Percentiles rank a stretch among this genome's conserved stretches.
phyloP scores from a whole-genome alignment of 805 yeast genomes.

The Teunomyces gatunensis region DNA sequence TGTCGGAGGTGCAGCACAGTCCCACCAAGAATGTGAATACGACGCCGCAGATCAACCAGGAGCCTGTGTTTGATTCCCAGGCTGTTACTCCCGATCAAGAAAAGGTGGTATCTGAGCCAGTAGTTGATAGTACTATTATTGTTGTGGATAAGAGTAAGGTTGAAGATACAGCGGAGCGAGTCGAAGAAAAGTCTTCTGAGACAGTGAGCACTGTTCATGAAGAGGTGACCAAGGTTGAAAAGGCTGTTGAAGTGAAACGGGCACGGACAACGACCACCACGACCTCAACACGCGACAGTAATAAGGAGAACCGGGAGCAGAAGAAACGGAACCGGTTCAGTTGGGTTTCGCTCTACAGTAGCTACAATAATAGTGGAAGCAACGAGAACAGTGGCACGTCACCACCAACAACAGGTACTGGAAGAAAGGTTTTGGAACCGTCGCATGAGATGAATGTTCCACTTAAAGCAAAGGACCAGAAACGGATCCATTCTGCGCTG shows the following conservation, averaged over 20 bases:
- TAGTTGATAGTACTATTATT: neutral
- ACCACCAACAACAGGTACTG: too few relatives aligned
- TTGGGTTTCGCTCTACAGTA: conserved; percentile 41
- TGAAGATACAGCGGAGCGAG: conserved; percentile 5
- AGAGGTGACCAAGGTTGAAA: neutral
- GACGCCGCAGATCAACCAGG: conserved; percentile 33
- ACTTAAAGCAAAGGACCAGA: conserved; percentile 16
- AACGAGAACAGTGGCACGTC: conserved; percentile 5
- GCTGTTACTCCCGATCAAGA: conserved; percentile 6
- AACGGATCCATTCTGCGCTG: conserved; percentile 26
- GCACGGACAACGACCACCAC: neutral
- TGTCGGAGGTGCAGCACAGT: conserved; percentile 28
- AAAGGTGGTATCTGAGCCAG: neutral
- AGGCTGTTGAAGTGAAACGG: neutral
- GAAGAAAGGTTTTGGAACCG: conserved; percentile 30
- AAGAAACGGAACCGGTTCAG: conserved; percentile 44
- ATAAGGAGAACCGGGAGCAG: conserved; percentile 20
- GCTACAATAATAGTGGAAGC: conserved; percentile 20
- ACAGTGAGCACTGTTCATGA: neutral
- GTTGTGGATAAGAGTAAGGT: conserved; percentile 2
- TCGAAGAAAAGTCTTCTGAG: conserved; percentile 5
- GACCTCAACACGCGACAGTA: conserved; percentile 9
- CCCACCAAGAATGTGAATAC: conserved; percentile 13
- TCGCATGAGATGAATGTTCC: conserved; percentile 25
- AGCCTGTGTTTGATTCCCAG: conserved; percentile 25